Conservation (phyloP, 2,329 filamentous ascomycete species). For the Fusarium foetens region DNA sequence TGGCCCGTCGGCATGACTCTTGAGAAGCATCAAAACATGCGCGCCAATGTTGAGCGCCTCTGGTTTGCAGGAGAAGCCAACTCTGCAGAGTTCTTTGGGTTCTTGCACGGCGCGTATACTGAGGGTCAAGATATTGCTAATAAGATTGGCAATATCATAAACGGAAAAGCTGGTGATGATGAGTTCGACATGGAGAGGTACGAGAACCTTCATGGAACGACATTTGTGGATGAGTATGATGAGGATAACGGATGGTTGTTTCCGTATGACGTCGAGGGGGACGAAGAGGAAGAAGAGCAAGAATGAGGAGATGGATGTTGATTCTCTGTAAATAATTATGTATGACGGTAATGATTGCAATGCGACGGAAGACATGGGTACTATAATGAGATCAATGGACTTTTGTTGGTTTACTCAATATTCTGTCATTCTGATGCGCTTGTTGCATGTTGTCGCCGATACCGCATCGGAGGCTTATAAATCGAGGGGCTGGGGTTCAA, state of each 20-base stretch:
- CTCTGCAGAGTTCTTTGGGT: constrained; percentile 71
- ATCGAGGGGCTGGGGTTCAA: neutral
- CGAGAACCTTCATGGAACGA: constrained; percentile 24
- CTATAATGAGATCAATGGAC: too few relatives aligned
- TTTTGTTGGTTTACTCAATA: neutral
- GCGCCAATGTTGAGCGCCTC: constrained; percentile 69
- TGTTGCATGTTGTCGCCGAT: neutral
- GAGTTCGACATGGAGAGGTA: constrained; percentile 29
- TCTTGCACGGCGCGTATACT: constrained; percentile 70
- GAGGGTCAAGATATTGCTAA: constrained; percentile 63
- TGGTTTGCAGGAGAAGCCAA: constrained; percentile 75
- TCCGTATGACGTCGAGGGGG: constrained; percentile 4
- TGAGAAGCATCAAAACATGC: constrained; percentile 73
- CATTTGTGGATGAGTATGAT: constrained; percentile 27
- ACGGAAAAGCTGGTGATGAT: constrained; percentile 14
- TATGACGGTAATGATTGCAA: neutral
- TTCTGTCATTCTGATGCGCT: neutral
- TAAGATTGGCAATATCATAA: constrained; percentile 49
- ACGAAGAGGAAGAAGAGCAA: neutral
- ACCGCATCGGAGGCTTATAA: neutral
- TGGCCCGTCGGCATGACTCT: constrained; percentile 73
- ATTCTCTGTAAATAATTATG: neutral
- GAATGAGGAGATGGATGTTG: neutral
- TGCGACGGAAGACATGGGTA: neutral
- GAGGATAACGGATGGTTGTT: constrained; percentile 32